phyloP scores from a whole-genome alignment of 2,329 filamentous ascomycete genomes.

The Hymenoscyphus fraxineus region DNA sequence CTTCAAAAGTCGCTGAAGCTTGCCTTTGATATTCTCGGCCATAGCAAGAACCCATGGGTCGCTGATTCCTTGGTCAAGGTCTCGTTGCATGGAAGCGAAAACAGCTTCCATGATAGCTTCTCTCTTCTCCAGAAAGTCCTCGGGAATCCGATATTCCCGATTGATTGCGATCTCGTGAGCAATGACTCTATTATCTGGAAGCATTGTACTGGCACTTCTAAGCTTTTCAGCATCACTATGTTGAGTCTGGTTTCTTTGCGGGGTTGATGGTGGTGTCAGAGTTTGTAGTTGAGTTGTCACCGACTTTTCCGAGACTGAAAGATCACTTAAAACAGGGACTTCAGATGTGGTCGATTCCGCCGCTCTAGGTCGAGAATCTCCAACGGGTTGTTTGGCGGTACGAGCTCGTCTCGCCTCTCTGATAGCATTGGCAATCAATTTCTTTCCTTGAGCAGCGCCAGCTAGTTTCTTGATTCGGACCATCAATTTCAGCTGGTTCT shows the following conservation, averaged over 20 bases:
- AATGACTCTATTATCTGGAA: conserved; percentile 70
- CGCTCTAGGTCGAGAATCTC: conserved; percentile 67
- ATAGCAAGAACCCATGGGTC: conserved; percentile 67
- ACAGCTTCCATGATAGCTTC: conserved; percentile 55
- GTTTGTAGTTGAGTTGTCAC: conserved; percentile 44
- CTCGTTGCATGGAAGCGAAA: conserved; percentile 56
- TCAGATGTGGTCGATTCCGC: conserved; percentile 38
- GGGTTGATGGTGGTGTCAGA: conserved; percentile 52
- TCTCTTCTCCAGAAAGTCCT: conserved; percentile 56
- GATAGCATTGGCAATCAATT: conserved; percentile 71
- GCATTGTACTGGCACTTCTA: conserved; percentile 40
- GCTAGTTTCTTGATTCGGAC: conserved; percentile 76
- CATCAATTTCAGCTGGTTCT: conserved; percentile 76
- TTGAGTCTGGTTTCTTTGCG: conserved; percentile 30
- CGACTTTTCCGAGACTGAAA: conserved; percentile 40
- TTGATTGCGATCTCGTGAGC: conserved; percentile 80
- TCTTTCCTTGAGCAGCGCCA: conserved; percentile 66
- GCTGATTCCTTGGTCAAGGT: conserved; percentile 60
- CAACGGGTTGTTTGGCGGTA: conserved; percentile 61
- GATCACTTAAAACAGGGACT: conserved; percentile 39
- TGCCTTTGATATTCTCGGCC: conserved; percentile 66
- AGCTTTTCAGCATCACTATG: conserved; percentile 30
- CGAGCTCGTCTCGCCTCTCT: conserved; percentile 64
- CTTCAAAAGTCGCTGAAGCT: conserved; percentile 68
- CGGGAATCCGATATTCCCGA: conserved; percentile 70